These are phyloP conservation scores for Taphrina sp. DNA, from an alignment of 1,139 yeast genomes.

Conservation along the genomic window DNA sequence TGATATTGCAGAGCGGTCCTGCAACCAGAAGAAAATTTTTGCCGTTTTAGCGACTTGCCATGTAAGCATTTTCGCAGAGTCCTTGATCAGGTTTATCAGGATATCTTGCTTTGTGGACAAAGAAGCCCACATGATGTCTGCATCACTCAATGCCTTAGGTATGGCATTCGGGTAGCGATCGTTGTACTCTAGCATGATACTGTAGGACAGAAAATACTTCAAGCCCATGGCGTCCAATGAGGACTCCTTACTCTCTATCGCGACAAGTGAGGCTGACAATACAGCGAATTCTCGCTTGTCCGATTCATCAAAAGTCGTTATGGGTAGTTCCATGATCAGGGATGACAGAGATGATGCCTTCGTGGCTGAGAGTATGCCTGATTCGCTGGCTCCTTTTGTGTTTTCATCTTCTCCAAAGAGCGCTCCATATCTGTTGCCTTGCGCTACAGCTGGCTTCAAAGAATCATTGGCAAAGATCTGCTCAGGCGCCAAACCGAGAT, in stretches of 20 bases:
- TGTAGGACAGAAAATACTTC: slow-evolving; percentile 13
- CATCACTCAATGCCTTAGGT: not conserved
- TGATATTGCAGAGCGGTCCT: slow-evolving; percentile 50
- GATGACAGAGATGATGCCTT: slow-evolving; percentile 6
- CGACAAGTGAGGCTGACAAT: too few species aligned
- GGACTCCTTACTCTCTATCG: slow-evolving; percentile 1
- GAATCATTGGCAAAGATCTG: not conserved
- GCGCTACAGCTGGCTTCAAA: not conserved
- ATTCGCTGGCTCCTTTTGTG: not conserved
- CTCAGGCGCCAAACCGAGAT: not conserved
- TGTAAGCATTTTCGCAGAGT: slow-evolving; percentile 49
- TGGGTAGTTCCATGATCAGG: too few species aligned
- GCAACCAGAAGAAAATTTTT: slow-evolving; percentile 74
- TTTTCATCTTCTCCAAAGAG: not conserved
- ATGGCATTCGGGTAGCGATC: too few species aligned
- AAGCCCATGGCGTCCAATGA: slow-evolving; percentile 19
- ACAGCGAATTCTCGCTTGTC: too few species aligned
- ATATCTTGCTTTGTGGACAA: slow-evolving; percentile 55
- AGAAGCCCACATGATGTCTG: slow-evolving; percentile 80
- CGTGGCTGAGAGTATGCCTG: not conserved
- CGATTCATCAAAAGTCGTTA: too few species aligned
- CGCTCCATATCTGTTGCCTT: not conserved
- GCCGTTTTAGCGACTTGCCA: slow-evolving; percentile 64
- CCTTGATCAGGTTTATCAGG: slow-evolving; percentile 55
- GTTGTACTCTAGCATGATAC: slow-evolving; percentile 2